phyloP scores from a whole-genome alignment of 2,329 filamentous ascomycete species.

The Dendryphion nanum region DNA sequence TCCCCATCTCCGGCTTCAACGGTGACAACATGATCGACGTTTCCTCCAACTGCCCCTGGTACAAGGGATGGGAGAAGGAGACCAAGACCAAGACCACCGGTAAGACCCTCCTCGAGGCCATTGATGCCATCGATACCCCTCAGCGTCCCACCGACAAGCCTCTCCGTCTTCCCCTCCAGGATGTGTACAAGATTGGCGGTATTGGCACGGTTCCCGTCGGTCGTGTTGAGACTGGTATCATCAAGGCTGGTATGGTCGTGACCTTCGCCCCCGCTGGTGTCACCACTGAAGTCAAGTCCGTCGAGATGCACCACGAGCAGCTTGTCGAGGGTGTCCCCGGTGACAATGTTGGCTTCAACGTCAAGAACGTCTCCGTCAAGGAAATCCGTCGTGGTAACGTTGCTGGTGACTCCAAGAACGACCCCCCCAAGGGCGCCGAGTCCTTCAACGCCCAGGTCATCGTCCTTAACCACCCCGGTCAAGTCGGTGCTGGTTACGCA shows the following conservation, averaged over 20 bases:
- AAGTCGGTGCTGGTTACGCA: constrained; percentile 98
- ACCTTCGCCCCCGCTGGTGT: constrained; percentile 98
- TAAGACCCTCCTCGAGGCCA: constrained; percentile 99
- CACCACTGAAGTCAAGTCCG: constrained; percentile 99
- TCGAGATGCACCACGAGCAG: constrained; percentile 99
- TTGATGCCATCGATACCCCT: constrained; percentile 91
- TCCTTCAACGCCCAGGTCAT: constrained; percentile 99
- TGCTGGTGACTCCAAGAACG: constrained; percentile 99
- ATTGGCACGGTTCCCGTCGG: constrained; percentile 99
- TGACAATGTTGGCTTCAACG: constrained; percentile 99
- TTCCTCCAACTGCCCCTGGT: constrained; percentile 97
- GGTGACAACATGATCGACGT: constrained; percentile 98
- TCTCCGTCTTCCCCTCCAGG: constrained; percentile 99
- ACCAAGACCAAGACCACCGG: constrained; percentile 83
- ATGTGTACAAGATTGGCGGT: constrained; percentile 99
- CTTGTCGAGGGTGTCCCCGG: constrained; percentile 90
- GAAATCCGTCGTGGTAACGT: constrained; percentile 99
- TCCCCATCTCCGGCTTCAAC: constrained; percentile 99
- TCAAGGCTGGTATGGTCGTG: constrained; percentile 88
- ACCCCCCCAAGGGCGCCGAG: constrained; percentile 83
- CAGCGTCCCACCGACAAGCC: constrained; percentile 97
- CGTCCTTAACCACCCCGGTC: constrained; percentile 99
- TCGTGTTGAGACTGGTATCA: constrained; percentile 97
- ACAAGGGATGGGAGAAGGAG: constrained; percentile 99
- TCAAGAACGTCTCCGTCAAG: constrained; percentile 99